Evolutionary conservation across 2,329 filamentous ascomycete genomes (phyloP).

Genomic region (Colletotrichum tropicicola): DNA sequence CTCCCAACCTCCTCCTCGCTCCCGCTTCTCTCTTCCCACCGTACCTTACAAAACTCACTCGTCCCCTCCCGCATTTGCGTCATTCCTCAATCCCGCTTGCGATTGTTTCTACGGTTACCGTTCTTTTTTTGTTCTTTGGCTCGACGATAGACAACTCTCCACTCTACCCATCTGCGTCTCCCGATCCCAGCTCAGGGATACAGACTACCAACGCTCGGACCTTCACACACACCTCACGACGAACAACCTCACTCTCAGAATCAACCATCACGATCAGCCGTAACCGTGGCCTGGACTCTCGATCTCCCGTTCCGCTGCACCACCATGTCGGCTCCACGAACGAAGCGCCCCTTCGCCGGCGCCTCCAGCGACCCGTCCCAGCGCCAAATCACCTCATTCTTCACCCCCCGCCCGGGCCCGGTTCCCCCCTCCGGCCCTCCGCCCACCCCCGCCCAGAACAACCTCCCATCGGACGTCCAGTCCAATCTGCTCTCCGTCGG

Average conservation of each 20-base stretch:
- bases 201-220: neutral
- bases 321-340: conserved; percentile 61
- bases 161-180: conserved; percentile 20
- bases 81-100: conserved; percentile 12
- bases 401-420: conserved; percentile 42
- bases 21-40: neutral
- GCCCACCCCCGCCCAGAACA: conserved; percentile 45
- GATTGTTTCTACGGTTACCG: conserved; percentile 24
- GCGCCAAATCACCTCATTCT: conserved; percentile 73
- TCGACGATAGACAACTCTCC: conserved; percentile 26
- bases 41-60: neutral
- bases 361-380: conserved; percentile 66
- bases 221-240: neutral
- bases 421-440: conserved; percentile 30
- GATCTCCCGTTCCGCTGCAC: neutral
- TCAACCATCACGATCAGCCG: neutral
- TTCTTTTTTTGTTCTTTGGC: neutral
- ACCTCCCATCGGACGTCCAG: conserved; percentile 74
- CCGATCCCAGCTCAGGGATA: neutral
- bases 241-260: neutral
- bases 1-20: neutral
- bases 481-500: conserved; percentile 89
- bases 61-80: conserved; percentile 5
- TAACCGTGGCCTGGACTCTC: conserved; percentile 1
- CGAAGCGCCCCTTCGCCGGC: conserved; percentile 70